Evolutionary conservation across 1,139 yeast species (phyloP), one percentile per base, ranked within the genome.

Genomic region (Yarrowia galli): DNA sequence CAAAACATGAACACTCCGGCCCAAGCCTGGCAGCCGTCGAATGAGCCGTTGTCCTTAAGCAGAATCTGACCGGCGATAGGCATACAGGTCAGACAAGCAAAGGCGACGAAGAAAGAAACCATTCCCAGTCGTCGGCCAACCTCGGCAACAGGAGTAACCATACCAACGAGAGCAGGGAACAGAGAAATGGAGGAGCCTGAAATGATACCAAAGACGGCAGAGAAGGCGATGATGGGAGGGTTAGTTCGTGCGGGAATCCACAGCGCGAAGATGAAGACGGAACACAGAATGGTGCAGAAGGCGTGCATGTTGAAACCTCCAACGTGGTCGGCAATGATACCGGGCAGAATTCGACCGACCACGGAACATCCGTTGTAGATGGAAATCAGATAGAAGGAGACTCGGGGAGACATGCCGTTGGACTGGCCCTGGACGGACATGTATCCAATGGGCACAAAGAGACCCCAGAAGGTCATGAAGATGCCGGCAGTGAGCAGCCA

Each of bases 311-410:
- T 84, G 35, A 82, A 71, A 7, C 85, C 77, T 0, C 89, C 89
- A 51, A 76, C 70, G 25, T 72, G 75, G 73, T 84, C 87, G 4
- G 85, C 83, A 3, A 81, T 9, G 45, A 78, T 74, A 6, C 87
- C 87, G 10, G 87, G 84, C 0, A 82, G 15, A 1, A 86, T 79
- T 56, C 89, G 78, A 2, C 89, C 89, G 22, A 84, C 71, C 40
- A 82, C 79, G 3, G 84, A 78, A 72, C 82, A 82, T 0, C 85
- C 86, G 65, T 84, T 81, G 36, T 84, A 79, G n/a, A 86, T 82
- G 0, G 89, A 81, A 7, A 85, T 83, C 70, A 76, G 72, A 68
- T 78, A 77, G 18, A 72, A 69, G 23, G 74, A 73, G 16, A 76
- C 64, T 13, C 69, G 53, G 12, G 70, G 58, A 20, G 71, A 68